These are phyloP conservation scores for Mortierella alpina DNA, from an alignment of 192 early-diverging fungal species.

Conservation along the genomic window DNA sequence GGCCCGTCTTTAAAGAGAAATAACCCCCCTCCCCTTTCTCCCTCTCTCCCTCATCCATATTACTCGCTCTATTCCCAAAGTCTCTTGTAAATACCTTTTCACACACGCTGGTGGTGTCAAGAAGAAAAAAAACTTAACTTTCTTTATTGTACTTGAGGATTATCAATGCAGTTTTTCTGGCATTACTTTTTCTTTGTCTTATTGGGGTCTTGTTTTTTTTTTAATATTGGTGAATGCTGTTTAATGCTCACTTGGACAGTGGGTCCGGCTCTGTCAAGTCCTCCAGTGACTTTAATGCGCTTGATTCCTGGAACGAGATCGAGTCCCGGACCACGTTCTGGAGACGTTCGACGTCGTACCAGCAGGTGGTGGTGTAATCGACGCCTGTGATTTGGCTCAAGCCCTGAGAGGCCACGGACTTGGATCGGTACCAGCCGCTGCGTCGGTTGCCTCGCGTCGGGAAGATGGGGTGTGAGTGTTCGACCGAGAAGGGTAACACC, in stretches of 20 bases:
- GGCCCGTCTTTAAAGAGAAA: constrained; percentile 45
- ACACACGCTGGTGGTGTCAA: not conserved
- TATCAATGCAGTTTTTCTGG: not conserved
- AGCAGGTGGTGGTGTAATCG: constrained; percentile 54
- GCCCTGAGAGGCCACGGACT: constrained; percentile 44
- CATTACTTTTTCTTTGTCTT: not conserved
- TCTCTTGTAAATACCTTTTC: not conserved
- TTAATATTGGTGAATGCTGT: not conserved
- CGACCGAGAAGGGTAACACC: constrained; percentile 44
- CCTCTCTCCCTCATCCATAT: not conserved
- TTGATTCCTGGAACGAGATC: constrained; percentile 44
- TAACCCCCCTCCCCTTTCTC: not conserved
- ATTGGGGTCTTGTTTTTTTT: not conserved
- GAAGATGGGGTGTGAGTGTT: constrained; percentile 47
- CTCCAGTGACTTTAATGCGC: constrained; percentile 39
- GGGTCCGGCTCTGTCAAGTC: constrained; percentile 36
- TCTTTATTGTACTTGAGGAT: not conserved
- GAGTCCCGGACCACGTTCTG: constrained; percentile 50
- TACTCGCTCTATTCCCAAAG: not conserved
- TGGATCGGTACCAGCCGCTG: constrained; percentile 48
- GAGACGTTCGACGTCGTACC: constrained; percentile 52
- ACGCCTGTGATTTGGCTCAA: constrained; percentile 48
- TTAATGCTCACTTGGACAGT: constrained; percentile 1
- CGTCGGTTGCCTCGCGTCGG: constrained; percentile 44
- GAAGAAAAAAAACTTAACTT: no score